phyloP scores from a whole-genome alignment of 169 alveolate species.

The Eimeria necatrix region DNA sequence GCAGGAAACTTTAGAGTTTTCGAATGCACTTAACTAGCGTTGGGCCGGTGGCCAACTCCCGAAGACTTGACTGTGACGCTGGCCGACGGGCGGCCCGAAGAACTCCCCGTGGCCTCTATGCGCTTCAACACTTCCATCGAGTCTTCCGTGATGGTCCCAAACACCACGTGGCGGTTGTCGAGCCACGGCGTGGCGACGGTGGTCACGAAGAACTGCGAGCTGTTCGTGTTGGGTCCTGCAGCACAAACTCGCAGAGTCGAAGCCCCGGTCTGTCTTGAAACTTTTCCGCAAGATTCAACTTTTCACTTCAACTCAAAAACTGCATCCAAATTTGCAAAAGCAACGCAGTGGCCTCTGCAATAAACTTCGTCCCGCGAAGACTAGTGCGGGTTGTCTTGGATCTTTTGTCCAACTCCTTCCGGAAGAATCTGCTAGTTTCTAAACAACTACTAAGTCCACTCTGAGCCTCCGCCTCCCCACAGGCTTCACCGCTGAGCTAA shows the following conservation, averaged over 20 bases:
- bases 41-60: constrained; percentile 56
- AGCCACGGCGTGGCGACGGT: constrained; percentile 98
- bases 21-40: not conserved
- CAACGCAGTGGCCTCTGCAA: not conserved
- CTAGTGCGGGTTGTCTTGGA: too few species aligned
- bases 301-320: not conserved
- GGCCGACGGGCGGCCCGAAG: constrained; percentile 74
- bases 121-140: constrained; percentile 96
- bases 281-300: not conserved
- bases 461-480: too few species aligned
- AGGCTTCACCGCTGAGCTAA: too few species aligned
- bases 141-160: constrained; percentile 95
- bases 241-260: constrained; percentile 90
- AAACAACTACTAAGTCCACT: too few species aligned
- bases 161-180: constrained; percentile 98
- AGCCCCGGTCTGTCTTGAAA: not conserved
- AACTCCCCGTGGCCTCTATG: constrained; percentile 92
- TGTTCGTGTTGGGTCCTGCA: constrained; percentile 98
- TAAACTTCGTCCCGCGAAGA: not conserved
- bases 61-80: constrained; percentile 36
- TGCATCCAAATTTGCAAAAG: not conserved
- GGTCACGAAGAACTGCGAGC: constrained; percentile 98
- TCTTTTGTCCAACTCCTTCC: too few species aligned
- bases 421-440: too few species aligned
- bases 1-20: too few species aligned